Evolutionary conservation across 2,329 filamentous ascomycete species (phyloP), one percentile per base, ranked within the genome.

Genomic region (Penicillium sp.): DNA sequence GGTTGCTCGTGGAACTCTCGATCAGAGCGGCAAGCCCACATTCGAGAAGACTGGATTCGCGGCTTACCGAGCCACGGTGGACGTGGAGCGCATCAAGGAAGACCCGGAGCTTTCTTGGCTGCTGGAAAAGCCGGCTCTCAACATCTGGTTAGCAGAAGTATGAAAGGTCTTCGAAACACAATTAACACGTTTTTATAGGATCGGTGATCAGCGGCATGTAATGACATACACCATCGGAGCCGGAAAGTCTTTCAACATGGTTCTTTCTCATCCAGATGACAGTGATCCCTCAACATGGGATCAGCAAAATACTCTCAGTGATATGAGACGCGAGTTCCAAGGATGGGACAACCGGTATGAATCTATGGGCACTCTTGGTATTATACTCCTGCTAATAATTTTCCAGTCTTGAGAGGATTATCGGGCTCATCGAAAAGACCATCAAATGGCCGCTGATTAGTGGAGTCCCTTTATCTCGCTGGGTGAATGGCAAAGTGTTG

Each of bases 161-260:
- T 29, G 17, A 8, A n/a, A 27, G 4, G 27, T n/a, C 23, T n/a
- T 45, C 23, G 15, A n/a, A 6, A 13, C 10, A 3, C 10, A 19
- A 50, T 23, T 50, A 27, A 33, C 17, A 2, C 2, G 7, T 23
- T 10, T 31, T 38, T 13, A 3, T 38, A 69, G 67, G 64, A 57
- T 69, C 8, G 66, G 66, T 10, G 57, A 69, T 41, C 57, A 60
- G 7, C 62, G 76, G 1, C 78, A 81, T 57, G 77, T 78, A 13
- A 81, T 81, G 77, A 75, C 66, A 13, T 68, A 68, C 41, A 62
- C 77, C 0, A 81, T 81, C 10, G 70, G 76, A 1, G 68, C 67
- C 1, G 77, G 77, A 2, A 71, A 75, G 45, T 70, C 75, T 0
- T 80, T 80, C 66, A 80, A 80, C 59, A 76, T 81, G 74, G 78